These are phyloP conservation scores for Fraxinus albicans DNA, from an alignment of 305 asterid species.

Conservation along the genomic window DNA sequence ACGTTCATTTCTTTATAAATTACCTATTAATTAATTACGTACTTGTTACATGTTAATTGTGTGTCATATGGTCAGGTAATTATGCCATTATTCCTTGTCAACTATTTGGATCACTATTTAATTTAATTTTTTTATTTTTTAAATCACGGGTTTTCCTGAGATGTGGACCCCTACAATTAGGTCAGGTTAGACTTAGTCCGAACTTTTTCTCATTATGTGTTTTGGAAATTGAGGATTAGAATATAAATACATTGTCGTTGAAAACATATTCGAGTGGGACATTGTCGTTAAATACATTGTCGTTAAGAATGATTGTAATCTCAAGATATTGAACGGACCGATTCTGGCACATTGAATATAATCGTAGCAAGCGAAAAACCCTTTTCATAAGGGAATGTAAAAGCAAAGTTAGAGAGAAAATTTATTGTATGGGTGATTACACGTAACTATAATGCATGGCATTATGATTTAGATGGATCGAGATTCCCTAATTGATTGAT, in stretches of 20 bases:
- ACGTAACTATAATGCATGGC: neutral
- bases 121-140: no score
- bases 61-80: neutral
- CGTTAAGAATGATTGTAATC: neutral
- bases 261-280: neutral
- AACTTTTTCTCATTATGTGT: neutral
- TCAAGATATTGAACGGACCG: neutral
- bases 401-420: neutral
- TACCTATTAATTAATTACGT: neutral
- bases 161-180: neutral
- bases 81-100: neutral
- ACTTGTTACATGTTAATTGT: neutral
- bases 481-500: neutral
- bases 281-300: no score
- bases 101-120: neutral
- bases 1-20: neutral
- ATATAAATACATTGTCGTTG: no score
- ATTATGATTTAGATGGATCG: neutral
- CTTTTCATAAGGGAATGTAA: neutral
- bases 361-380: neutral
- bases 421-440: neutral
- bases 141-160: no score
- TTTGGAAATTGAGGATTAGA: neutral
- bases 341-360: neutral
- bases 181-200: neutral